Percentiles rank a stretch among this genome's conserved stretches.
These are phyloP conservation scores for Clonostachys rosea DNA, from an alignment of 2,329 filamentous ascomycete genomes.

Conservation along the genomic window DNA sequence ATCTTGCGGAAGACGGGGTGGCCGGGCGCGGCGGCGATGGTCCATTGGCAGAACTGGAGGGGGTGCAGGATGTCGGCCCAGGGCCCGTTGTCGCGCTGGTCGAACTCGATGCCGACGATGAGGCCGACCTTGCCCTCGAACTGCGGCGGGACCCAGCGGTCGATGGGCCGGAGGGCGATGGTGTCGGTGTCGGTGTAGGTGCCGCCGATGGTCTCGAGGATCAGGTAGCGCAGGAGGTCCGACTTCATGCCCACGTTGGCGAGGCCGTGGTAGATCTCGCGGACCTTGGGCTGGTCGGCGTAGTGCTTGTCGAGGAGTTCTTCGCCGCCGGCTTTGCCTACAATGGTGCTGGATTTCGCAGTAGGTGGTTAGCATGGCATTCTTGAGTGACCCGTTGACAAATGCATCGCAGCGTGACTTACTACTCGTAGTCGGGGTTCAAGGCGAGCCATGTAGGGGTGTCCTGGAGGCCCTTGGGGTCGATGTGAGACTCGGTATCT, in stretches of 20 bases:
- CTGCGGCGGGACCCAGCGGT: conserved; percentile 15
- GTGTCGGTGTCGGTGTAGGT: conserved; percentile 47
- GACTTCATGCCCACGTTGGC: conserved; percentile 19
- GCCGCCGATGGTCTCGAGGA: conserved; percentile 10
- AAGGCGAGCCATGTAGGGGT: conserved; percentile 5
- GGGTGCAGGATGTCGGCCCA: conserved; percentile 17
- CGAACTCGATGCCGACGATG: conserved; percentile 21
- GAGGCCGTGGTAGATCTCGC: conserved; percentile 11
- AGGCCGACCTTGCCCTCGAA: conserved; percentile 10
- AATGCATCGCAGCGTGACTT: background rate
- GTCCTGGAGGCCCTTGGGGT: background rate
- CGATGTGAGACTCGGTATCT: background rate
- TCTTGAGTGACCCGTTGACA: background rate
- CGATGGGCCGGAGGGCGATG: conserved; percentile 44
- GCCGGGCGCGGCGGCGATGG: conserved; percentile 19
- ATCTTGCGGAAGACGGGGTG: conserved; percentile 19
- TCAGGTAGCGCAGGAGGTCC: conserved; percentile 15
- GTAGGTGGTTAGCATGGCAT: background rate
- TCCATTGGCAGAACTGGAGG: conserved; percentile 25
- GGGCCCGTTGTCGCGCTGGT: conserved; percentile 11
- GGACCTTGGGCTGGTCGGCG: conserved; percentile 3
- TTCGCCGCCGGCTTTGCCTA: conserved; percentile 12
- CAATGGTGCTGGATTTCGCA: conserved; percentile 7
- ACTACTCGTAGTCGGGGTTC: conserved; percentile 6
- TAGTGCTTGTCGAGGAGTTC: conserved; percentile 10